Conservation (phyloP, 2,329 filamentous ascomycete genomes). For the Trichophyton mentagrophytes region DNA sequence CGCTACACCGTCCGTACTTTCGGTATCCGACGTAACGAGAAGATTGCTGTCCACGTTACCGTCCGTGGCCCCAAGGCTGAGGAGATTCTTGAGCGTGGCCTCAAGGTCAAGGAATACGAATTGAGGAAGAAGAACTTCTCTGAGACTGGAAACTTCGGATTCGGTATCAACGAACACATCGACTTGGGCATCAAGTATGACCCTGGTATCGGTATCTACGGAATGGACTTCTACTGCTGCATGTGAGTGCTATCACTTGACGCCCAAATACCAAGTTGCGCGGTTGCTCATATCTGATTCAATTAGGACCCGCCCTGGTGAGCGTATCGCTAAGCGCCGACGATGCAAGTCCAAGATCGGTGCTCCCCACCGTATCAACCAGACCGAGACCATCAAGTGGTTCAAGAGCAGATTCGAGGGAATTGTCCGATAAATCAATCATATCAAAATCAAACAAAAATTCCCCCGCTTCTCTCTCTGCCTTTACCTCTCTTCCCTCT, state of each 20-base stretch:
- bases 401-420: slow-evolving; percentile 94
- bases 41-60: slow-evolving; percentile 98
- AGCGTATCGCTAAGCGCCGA: slow-evolving; percentile 92
- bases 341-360: slow-evolving; percentile 80
- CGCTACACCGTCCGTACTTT: slow-evolving; percentile 99
- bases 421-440: slow-evolving; percentile 76
- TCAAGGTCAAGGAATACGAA: slow-evolving; percentile 99
- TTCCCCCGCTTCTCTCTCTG: neutral
- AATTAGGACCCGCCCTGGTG: slow-evolving; percentile 76
- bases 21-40: slow-evolving; percentile 99
- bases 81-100: slow-evolving; percentile 99
- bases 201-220: slow-evolving; percentile 95
- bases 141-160: slow-evolving; percentile 99
- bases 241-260: slow-evolving; percentile 47
- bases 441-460: neutral
- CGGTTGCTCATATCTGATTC: neutral
- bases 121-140: slow-evolving; percentile 99
- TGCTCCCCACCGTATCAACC: slow-evolving; percentile 81
- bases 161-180: slow-evolving; percentile 99
- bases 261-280: neutral
- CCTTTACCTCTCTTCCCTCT: neutral
- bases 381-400: slow-evolving; percentile 94
- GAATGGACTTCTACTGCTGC: slow-evolving; percentile 99
- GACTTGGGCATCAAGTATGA: slow-evolving; percentile 99
- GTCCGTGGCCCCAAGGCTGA: slow-evolving; percentile 98